Evolutionary conservation across 1,284 basidiomycete species (phyloP), one percentile per base, ranked within the genome.

Genomic region (Athelia psychrophila): DNA sequence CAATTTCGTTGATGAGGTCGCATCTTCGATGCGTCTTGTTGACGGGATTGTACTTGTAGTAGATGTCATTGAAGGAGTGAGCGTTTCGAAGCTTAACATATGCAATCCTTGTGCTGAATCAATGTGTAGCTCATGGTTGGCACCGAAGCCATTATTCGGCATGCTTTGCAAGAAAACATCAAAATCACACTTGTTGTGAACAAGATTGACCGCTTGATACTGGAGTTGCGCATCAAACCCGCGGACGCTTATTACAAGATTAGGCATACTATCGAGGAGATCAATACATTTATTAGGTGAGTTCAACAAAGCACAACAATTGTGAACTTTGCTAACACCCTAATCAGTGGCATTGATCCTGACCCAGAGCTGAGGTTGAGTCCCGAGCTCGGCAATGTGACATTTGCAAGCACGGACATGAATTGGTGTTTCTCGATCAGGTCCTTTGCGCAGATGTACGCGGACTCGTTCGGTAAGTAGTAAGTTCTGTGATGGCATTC

Each of bases 171-270:
- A 75, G 92, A 97, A 72, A 81, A 84, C 51, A 77, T 98, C 61
- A 92, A 93, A 75, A 92, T 98, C 56, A 93, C 93, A 3, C 81
- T 99, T 27, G 88, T 99, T 18, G 82, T 99, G 59, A 99, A 99
- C 80, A 99, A 99, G 80, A 87, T 99, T 63, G 97, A 99, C 72
- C 84, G 97, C 51, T 82, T 99, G 46, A 96, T 99, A 58, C 83
- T 99, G 47, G 97, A 99, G 71, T 80, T 99, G 51, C 88, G 97
- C 32, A 86, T 99, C 60, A 96, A 96, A 60, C 96, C 97, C 47
- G 76, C 87, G 44, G 97, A 99, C 64, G 97, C 97, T 1, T 99
- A 93, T 77, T 98, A 96, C 77, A 99, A 99, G 78, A 92, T 99
- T 60, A 97, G 94, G 69, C 96, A 98, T 65, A 97, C 96, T 4